Evolutionary conservation across 2,329 filamentous ascomycete species (phyloP), one percentile per base, ranked within the genome.

Genomic region (Juglanconis sp.): DNA sequence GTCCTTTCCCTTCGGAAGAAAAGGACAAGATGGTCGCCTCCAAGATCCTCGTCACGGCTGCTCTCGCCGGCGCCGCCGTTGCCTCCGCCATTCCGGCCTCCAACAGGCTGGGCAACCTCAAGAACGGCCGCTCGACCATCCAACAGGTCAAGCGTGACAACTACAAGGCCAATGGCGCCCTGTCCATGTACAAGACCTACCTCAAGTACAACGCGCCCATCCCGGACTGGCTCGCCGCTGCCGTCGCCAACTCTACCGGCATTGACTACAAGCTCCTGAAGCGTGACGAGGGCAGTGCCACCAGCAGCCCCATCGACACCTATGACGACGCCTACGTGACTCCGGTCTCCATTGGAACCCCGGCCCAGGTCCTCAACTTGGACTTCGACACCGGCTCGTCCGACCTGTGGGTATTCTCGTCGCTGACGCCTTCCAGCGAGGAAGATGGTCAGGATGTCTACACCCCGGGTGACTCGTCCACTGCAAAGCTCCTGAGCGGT

Each of bases 351-450:
- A 77, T 89, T 68, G 87, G 87, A 58, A 78, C 65, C 3, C 73
- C 73, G 34, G 68, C 72, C 7, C 81, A 83, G 65, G 84, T 77
- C 7, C 67, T 90, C 67, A 81, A 83, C 65, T 75, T 90, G 65
- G 83, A 89, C 70, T 85, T 89, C 65, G 87, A 90, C 67, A 90
- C 87, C 42, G 87, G 87, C 34, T 87, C 84, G 56, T 79, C 86
- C 49, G 87, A 89, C 74, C 77, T 90, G 79, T 90, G 87, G 87
- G 85, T 87, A 36, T 89, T 86, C 74, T 87, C 85, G 13, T 77
- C 73, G 48, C 74, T 84, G 56, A 79, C 85, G 38, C 71, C 82
- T 5, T 64, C 71, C 9, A 70, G 73, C 7, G 72, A 83, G 63
- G 74, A 77, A 52, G 67, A 66, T 8, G 83, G 83, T 31, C 86